Evolutionary conservation across 768 basidiomycete species (phyloP).

Genomic region (Gyrodon lividus): DNA sequence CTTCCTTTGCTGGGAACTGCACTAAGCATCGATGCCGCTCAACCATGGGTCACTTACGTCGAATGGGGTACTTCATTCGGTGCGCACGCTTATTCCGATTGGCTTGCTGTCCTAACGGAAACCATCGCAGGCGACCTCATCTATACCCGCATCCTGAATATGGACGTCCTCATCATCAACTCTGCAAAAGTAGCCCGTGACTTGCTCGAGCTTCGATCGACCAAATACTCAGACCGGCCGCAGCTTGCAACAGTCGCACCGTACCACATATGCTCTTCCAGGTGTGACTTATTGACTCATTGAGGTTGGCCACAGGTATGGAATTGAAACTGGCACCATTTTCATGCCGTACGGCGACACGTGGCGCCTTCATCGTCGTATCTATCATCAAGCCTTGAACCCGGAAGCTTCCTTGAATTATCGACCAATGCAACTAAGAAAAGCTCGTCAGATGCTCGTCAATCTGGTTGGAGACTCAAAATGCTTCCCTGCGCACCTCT

Average conservation of each 20-base stretch:
- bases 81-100: conserved; percentile 1
- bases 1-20: conserved; percentile 33
- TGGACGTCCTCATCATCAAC: conserved; percentile 29
- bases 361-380: conserved; percentile 38
- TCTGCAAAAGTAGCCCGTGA: conserved; percentile 26
- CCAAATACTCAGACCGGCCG: conserved; percentile 36
- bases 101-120: not conserved
- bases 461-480: conserved; percentile 31
- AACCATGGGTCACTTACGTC: conserved; percentile 35
- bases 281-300: not conserved
- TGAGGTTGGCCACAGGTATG: conserved; percentile 18
- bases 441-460: conserved; percentile 32
- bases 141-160: conserved; percentile 20
- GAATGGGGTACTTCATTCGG: conserved; percentile 31
- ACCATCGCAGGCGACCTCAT: conserved; percentile 19
- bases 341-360: conserved; percentile 38
- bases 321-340: conserved; percentile 34
- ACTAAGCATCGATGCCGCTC: conserved; percentile 25
- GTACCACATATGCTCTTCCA: conserved; percentile 6
- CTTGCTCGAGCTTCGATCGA: conserved; percentile 28
- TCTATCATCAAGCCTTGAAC: conserved; percentile 36
- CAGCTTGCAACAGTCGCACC: conserved; percentile 21
- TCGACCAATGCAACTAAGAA: conserved; percentile 33
- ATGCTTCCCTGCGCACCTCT: conserved; percentile 23
- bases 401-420: conserved; percentile 27